Percentiles rank a stretch among this genome's conserved stretches.
These are phyloP conservation scores for Castanopsis chinensis DNA, from an alignment of 306 rosid genomes.

Conservation along the genomic window DNA sequence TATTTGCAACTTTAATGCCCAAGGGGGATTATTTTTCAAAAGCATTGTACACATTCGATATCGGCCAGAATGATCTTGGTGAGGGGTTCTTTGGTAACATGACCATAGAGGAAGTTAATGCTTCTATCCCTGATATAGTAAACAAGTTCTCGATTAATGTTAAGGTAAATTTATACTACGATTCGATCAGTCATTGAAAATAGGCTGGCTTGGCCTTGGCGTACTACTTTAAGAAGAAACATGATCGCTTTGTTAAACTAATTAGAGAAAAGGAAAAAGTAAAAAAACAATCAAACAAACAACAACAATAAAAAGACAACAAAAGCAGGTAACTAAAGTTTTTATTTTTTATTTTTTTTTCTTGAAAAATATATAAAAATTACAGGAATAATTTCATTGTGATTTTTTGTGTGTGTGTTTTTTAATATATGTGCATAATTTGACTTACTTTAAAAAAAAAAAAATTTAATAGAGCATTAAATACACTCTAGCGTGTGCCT, in stretches of 20 bases:
- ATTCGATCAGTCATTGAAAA: background rate
- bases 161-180: conserved; percentile 26
- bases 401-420: too few species aligned
- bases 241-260: background rate
- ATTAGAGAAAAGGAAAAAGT: background rate
- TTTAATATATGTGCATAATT: too few species aligned
- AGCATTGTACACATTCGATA: conserved; percentile 35
- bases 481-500: too few species aligned
- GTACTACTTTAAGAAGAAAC: background rate
- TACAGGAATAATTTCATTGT: too few species aligned
- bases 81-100: conserved; percentile 1
- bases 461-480: too few species aligned
- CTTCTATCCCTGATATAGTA: background rate
- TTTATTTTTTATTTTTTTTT: too few species aligned
- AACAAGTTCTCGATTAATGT: conserved; percentile 8
- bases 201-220: background rate
- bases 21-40: background rate
- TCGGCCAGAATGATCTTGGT: conserved; percentile 30
- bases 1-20: background rate
- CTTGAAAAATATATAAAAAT: too few species aligned
- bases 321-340: too few species aligned
- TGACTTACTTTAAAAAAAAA: too few species aligned
- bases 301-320: too few species aligned
- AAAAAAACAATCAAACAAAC: too few species aligned
- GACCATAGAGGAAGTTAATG: conserved; percentile 31